These are phyloP conservation scores for Cercospora sp. DNA, from an alignment of 2,329 filamentous ascomycete species.

Conservation along the genomic window DNA sequence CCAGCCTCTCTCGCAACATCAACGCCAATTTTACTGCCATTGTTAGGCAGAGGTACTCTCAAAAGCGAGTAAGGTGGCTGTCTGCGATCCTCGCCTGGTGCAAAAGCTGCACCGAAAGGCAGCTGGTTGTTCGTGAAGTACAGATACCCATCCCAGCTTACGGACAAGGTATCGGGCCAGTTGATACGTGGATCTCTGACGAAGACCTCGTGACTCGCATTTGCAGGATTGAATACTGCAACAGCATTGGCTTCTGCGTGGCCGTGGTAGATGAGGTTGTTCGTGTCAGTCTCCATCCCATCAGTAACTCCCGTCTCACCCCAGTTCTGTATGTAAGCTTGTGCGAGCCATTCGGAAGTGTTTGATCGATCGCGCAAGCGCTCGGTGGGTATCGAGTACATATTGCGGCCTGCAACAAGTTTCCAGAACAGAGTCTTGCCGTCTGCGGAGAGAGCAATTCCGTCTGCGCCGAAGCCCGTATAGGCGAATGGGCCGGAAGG, in stretches of 20 bases:
- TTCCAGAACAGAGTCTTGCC: conserved; percentile 51
- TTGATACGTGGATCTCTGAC: conserved; percentile 51
- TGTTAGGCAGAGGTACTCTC: conserved; percentile 44
- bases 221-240: conserved; percentile 48
- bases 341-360: conserved; percentile 47
- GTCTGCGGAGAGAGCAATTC: conserved; percentile 53
- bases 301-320: conserved; percentile 54
- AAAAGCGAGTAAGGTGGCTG: conserved; percentile 48
- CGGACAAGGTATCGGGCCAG: conserved; percentile 51
- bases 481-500: conserved; percentile 42
- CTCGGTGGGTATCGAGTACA: conserved; percentile 50
- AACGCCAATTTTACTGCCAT: conserved; percentile 43
- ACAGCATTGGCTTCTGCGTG: conserved; percentile 55
- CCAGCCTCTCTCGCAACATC: conserved; percentile 2
- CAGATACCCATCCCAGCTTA: conserved; percentile 49
- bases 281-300: conserved; percentile 55
- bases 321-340: conserved; percentile 45
- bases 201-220: conserved; percentile 47
- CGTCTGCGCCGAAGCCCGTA: conserved; percentile 51
- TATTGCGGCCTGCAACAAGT: conserved; percentile 45
- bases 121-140: conserved; percentile 58
- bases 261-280: conserved; percentile 52
- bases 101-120: conserved; percentile 39
- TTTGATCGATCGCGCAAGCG: conserved; percentile 43
- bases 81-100: conserved; percentile 47